Base-by-base conservation (phyloP, 73 alveolate species). In the Symbiodinium pilosum region DNA sequence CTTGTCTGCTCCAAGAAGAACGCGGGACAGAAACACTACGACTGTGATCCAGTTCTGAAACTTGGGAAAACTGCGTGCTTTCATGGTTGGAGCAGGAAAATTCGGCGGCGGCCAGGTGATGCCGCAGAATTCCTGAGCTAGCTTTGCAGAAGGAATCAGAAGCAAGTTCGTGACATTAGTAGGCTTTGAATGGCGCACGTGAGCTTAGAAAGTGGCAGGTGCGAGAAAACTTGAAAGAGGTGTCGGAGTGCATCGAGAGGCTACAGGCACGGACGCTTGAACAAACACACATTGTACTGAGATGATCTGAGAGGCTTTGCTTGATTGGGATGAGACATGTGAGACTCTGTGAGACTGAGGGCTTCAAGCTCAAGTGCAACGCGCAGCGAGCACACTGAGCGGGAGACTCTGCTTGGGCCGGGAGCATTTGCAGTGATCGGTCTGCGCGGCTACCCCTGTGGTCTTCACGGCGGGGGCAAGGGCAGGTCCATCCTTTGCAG, bases 361-460 rank as follows among this genome's bases (percentile, higher is more conserved):
- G 93, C 93, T 93, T 93, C 84, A 93, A 93, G 39, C 98, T 93
- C 47, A 93, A 93, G 92, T 93, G 98, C 71, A 81, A 93, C 20
- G 92, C 98, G 18, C 97, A 91, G 38, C 97, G 97, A 64, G 51
- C 87, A 34, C 97, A 68, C 97, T 91, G 88, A 71, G 81, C 9
- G 81, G 34, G 81, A 14, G 21, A 47, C 59, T 47, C 14, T 47
- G 59, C 59, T n/a, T n/a, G n/a, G n/a, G n/a, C n/a, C n/a, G n/a
- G n/a, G n/a, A n/a, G n/a, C n/a, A n/a, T n/a, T n/a, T n/a, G n/a
- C n/a, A n/a, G n/a, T n/a, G n/a, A n/a, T n/a, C n/a, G n/a, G n/a
- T n/a, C n/a, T n/a, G n/a, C n/a, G n/a, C n/a, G n/a, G 81, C 34
- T 64, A 38, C 81, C n/a, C 81, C 81, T 64, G 81, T 38, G 81